Percentiles rank a stretch among this genome's conserved stretches.
These are phyloP conservation scores for Dimargaris verticillata DNA, from an alignment of 192 early-diverging fungal species.

Conservation along the genomic window DNA sequence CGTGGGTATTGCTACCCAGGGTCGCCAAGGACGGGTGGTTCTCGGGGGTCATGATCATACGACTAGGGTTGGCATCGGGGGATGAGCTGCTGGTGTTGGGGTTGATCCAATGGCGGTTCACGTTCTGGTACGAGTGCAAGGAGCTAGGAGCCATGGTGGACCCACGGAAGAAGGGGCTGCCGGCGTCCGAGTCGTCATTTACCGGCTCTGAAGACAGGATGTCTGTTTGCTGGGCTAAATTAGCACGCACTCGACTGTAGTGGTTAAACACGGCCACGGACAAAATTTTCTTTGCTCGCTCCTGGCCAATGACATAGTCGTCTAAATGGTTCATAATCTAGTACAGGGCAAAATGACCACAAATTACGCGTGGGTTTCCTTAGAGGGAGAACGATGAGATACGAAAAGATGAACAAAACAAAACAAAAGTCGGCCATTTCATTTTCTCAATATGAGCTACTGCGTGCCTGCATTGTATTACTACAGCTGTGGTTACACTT, in stretches of 20 bases:
- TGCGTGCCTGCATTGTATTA: too few relatives aligned
- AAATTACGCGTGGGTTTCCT: too few relatives aligned
- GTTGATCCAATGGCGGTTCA: not conserved
- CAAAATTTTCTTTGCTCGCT: conserved; percentile 61
- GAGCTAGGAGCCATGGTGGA: not conserved
- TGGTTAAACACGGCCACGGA: conserved; percentile 79
- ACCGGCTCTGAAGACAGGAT: too few relatives aligned
- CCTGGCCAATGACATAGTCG: conserved; percentile 79
- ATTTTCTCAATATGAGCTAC: too few relatives aligned
- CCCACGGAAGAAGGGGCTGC: not conserved
- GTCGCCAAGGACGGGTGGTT: not conserved
- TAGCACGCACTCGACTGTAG: conserved; percentile 57
- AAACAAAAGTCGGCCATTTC: too few relatives aligned
- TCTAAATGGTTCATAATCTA: conserved; percentile 64
- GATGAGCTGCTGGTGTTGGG: not conserved
- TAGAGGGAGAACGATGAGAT: too few relatives aligned
- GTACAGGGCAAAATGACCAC: too few relatives aligned
- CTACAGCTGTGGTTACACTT: not conserved
- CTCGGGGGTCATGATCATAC: not conserved
- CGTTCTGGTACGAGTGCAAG: not conserved
- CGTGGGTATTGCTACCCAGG: not conserved
- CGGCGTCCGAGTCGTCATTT: not conserved
- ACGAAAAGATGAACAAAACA: too few relatives aligned
- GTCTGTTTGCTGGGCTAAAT: conserved; percentile 25
- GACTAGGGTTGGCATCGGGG: not conserved